phyloP scores from a whole-genome alignment of 768 basidiomycete species.

The Royoungia palumana region DNA sequence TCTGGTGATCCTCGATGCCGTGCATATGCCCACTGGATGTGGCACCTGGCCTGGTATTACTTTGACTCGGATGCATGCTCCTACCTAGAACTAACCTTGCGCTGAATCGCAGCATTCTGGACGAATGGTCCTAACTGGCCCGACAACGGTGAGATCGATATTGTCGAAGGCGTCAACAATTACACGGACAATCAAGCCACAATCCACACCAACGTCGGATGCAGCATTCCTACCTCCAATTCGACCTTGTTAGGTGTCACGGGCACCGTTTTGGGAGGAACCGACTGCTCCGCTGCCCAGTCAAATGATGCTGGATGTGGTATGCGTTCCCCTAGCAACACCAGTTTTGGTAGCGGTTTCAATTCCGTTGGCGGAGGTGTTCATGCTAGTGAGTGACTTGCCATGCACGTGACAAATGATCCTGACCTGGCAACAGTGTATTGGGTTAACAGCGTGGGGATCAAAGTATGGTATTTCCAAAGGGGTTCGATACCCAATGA shows the following conservation, averaged over 20 bases:
- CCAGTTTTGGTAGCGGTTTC: constrained; percentile 82
- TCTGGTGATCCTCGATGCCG: constrained; percentile 76
- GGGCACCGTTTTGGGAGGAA: constrained; percentile 63
- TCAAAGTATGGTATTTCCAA: constrained; percentile 81
- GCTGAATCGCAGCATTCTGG: constrained; percentile 40
- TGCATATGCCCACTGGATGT: constrained; percentile 89
- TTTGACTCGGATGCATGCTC: neutral
- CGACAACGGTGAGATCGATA: constrained; percentile 72
- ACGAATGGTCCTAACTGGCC: constrained; percentile 47
- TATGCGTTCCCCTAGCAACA: constrained; percentile 52
- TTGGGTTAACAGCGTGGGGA: constrained; percentile 58
- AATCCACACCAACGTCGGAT: constrained; percentile 74
- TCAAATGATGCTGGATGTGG: constrained; percentile 83
- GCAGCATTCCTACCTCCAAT: constrained; percentile 52
- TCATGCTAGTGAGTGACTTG: constrained; percentile 70
- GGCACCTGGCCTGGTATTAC: constrained; percentile 68
- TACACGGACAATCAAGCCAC: constrained; percentile 82
- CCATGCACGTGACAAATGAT: neutral
- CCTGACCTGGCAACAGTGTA: constrained; percentile 11
- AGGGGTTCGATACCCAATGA: constrained; percentile 72
- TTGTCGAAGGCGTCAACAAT: constrained; percentile 78
- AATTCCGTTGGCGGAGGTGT: constrained; percentile 85
- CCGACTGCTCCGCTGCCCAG: constrained; percentile 66
- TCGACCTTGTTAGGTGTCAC: constrained; percentile 50
- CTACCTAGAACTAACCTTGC: neutral